Percentiles rank a stretch among this genome's conserved stretches.
Evolutionary conservation across 2,329 filamentous ascomycete genomes (phyloP).

Genomic region (Epichloe hybrida): DNA sequence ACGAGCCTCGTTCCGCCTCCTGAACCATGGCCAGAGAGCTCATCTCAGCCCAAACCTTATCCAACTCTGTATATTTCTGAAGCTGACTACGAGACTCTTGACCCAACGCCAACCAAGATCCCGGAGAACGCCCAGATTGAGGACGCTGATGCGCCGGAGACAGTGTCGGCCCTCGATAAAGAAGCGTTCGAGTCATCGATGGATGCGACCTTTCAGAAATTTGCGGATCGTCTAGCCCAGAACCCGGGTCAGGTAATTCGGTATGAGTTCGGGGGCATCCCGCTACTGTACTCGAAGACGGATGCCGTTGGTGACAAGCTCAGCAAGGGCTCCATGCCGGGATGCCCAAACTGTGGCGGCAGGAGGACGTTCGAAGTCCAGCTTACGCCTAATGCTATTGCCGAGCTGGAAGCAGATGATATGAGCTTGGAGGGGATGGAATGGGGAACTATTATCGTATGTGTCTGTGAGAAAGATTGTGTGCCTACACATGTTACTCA

Average conservation of each 20-base stretch:
- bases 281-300: slow-evolving; percentile 66
- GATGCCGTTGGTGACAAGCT: slow-evolving; percentile 62
- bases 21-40: slow-evolving; percentile 63
- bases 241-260: slow-evolving; percentile 74
- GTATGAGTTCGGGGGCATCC: slow-evolving; percentile 62
- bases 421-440: slow-evolving; percentile 78
- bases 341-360: slow-evolving; percentile 63
- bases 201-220: slow-evolving; percentile 67
- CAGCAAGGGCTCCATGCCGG: slow-evolving; percentile 44
- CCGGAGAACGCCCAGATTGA: slow-evolving; percentile 33
- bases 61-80: slow-evolving; percentile 68
- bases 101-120: slow-evolving; percentile 38
- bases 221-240: slow-evolving; percentile 63
- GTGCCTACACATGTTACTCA: slow-evolving; percentile 40
- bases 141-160: slow-evolving; percentile 25
- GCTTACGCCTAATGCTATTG: slow-evolving; percentile 80
- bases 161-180: slow-evolving; percentile 42
- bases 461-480: slow-evolving; percentile 73
- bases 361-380: slow-evolving; percentile 81
- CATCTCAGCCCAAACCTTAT: slow-evolving; percentile 56
- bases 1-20: slow-evolving; percentile 23
- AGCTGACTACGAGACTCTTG: slow-evolving; percentile 83
- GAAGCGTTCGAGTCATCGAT: slow-evolving; percentile 60
- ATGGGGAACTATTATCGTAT: slow-evolving; percentile 87
- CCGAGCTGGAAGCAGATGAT: slow-evolving; percentile 70